Evolutionary conservation across 129 eudicot genomes (phyloP).

Genomic region (Solidago caesia): DNA sequence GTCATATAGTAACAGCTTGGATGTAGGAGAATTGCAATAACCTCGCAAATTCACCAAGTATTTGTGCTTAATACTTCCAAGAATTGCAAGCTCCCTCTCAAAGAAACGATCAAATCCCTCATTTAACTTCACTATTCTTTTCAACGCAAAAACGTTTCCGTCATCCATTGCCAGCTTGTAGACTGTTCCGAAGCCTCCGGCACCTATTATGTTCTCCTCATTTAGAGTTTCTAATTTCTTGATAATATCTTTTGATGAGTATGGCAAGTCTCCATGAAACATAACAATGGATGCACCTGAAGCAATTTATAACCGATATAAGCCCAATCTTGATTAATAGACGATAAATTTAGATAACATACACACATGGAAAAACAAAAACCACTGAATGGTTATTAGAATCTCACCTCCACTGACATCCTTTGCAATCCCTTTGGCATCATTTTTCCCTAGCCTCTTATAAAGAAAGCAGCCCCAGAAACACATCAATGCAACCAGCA

Average conservation of each 20-base stretch:
- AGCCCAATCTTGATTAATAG: conserved; percentile 2
- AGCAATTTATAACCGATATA: conserved; percentile 10
- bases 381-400: conserved; percentile 6
- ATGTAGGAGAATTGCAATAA: conserved; percentile 95
- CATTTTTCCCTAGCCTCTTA: conserved; percentile 82
- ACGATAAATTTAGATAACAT: not conserved
- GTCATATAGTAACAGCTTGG: conserved; percentile 83
- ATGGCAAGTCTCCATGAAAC: conserved; percentile 99
- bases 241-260: conserved; percentile 91
- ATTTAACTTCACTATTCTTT: conserved; percentile 81
- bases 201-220: conserved; percentile 92
- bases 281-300: conserved; percentile 96
- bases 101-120: conserved; percentile 98
- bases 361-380: conserved; percentile 4
- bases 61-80: conserved; percentile 93
- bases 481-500: conserved; percentile 95
- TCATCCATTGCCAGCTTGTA: conserved; percentile 97
- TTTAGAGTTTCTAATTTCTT: conserved; percentile 76
- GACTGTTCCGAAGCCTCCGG: conserved; percentile 98
- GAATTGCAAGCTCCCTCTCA: conserved; percentile 92
- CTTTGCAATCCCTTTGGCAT: conserved; percentile 66
- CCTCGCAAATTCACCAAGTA: conserved; percentile 93
- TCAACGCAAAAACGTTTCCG: conserved; percentile 86
- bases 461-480: conserved; percentile 98
- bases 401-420: conserved; percentile 87